Evolutionary conservation across 2,329 filamentous ascomycete genomes (phyloP), one percentile per base, ranked within the genome.

Genomic region (Alternaria brassicicola): DNA sequence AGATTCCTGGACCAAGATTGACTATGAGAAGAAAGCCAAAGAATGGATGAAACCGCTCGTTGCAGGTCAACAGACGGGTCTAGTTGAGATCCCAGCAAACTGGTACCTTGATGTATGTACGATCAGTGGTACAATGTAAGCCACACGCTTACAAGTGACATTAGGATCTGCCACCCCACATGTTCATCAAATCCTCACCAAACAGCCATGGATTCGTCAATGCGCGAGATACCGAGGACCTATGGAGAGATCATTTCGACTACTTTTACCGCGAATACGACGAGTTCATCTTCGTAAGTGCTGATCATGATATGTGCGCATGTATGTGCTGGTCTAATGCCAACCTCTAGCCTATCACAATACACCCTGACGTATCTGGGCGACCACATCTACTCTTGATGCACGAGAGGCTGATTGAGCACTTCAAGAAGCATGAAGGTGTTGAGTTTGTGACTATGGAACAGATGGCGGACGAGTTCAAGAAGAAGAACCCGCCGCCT

Each of bases 211-310:
- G 88, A 4, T 88, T 78, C 70, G 79, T 82, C 7, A 79, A 80
- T 57, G 77, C 83, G 1, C 78, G 83, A 19, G 85, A 87, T 57
- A 82, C 88, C 1, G 86, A 89, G 63, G 85, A 88, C 31, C 79
- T 88, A 31, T 89, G 86, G 87, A 76, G 82, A 50, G 85, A 89
- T 60, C 86, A 89, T 63, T 89, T 89, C 61, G 84, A 88, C 66
- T 92, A 91, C 74, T 91, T 89, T 69, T 92, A 92, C 72, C 82
- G 88, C 36, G 88, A 92, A 70, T 88, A 91, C 61, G 89, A 92
- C 65, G 88, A 90, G 65, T 92, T 92, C 59, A 84, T 91, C 57
- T 91, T 92, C 65, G 67, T 70, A 55, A 66, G 67, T 57, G 4
- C 8, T 30, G 89, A 50, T 89, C 89, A 17, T 12, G 13, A 8